Conservation (phyloP, 148 eudicot species). For the Rheum nobile region DNA sequence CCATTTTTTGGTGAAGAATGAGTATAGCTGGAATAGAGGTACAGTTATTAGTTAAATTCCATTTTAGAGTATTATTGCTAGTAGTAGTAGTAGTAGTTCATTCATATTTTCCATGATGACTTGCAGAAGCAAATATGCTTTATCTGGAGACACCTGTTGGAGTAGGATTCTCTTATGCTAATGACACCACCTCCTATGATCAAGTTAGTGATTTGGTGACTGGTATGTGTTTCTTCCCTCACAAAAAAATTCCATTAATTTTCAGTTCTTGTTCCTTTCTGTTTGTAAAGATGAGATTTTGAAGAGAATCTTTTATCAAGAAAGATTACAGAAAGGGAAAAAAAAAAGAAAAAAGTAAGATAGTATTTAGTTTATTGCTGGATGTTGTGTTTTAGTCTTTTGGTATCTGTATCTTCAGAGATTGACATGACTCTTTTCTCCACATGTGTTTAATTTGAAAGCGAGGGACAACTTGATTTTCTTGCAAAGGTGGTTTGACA, state of each 20-base stretch:
- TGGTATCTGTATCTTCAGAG: not conserved
- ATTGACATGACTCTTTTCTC: not conserved
- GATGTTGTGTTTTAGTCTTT: not conserved
- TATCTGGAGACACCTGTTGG: slow-evolving; percentile 92
- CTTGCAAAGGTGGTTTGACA: slow-evolving; percentile 73
- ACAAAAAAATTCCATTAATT: not conserved
- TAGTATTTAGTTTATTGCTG: not conserved
- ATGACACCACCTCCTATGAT: slow-evolving; percentile 49
- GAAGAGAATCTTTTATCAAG: not conserved
- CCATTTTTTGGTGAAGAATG: slow-evolving; percentile 40
- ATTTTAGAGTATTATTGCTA: not conserved
- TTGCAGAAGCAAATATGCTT: slow-evolving; percentile 90
- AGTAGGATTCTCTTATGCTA: slow-evolving; percentile 86
- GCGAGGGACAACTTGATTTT: slow-evolving; percentile 86
- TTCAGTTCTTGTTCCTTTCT: not conserved
- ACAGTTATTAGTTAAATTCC: not conserved
- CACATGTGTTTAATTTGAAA: slow-evolving; percentile 16
- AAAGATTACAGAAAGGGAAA: not conserved
- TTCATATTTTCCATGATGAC: not conserved
- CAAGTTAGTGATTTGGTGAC: slow-evolving; percentile 68
- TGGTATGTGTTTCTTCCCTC: slow-evolving; percentile 29
- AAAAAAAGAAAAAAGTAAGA: not conserved
- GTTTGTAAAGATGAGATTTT: not conserved
- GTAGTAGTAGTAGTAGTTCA: not conserved
- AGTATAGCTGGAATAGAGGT: slow-evolving; percentile 82